A percentile compares a stretch with the other conserved stretches of the same genome.
phyloP scores from a whole-genome alignment of 805 yeast genomes.

The Pichia rugopelliculosa region DNA sequence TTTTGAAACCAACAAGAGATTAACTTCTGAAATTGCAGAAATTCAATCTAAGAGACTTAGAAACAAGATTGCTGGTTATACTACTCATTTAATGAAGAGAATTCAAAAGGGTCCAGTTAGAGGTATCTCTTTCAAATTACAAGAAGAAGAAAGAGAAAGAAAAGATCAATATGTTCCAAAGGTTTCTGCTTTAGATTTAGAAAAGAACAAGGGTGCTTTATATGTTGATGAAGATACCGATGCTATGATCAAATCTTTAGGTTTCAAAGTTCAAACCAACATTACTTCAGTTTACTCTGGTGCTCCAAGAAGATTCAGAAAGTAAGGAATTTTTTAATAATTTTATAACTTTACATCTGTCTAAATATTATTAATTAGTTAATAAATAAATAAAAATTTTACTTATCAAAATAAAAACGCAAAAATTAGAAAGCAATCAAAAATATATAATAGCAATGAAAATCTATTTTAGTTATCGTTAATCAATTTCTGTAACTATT shows the following conservation, averaged over 20 bases:
- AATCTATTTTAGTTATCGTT: neutral
- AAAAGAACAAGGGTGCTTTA: slow-evolving; percentile 92
- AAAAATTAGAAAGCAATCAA: neutral
- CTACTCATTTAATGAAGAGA: slow-evolving; percentile 99
- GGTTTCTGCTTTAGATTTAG: slow-evolving; percentile 98
- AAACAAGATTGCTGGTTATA: slow-evolving; percentile 99
- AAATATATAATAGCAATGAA: neutral
- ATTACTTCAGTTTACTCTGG: slow-evolving; percentile 84
- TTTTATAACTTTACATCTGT: slow-evolving; percentile 1
- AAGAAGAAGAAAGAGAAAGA: slow-evolving; percentile 99
- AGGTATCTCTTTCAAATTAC: slow-evolving; percentile 99
- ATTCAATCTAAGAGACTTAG: slow-evolving; percentile 99
- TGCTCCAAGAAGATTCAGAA: slow-evolving; percentile 79
- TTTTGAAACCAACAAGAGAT: slow-evolving; percentile 99
- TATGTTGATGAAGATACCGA: slow-evolving; percentile 97
- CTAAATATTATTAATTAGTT: slow-evolving; percentile 4
- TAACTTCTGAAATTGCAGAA: slow-evolving; percentile 96
- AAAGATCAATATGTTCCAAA: slow-evolving; percentile 99
- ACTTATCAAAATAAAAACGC: neutral
- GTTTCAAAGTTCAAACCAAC: slow-evolving; percentile 81
- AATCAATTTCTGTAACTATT: slow-evolving; percentile 24
- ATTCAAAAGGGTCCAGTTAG: slow-evolving; percentile 99
- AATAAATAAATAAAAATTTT: neutral
- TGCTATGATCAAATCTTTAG: slow-evolving; percentile 88
- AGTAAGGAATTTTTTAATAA: slow-evolving; percentile 41